Evolutionary conservation across 768 basidiomycete species (phyloP).

Genomic region (Mycena crocata): DNA sequence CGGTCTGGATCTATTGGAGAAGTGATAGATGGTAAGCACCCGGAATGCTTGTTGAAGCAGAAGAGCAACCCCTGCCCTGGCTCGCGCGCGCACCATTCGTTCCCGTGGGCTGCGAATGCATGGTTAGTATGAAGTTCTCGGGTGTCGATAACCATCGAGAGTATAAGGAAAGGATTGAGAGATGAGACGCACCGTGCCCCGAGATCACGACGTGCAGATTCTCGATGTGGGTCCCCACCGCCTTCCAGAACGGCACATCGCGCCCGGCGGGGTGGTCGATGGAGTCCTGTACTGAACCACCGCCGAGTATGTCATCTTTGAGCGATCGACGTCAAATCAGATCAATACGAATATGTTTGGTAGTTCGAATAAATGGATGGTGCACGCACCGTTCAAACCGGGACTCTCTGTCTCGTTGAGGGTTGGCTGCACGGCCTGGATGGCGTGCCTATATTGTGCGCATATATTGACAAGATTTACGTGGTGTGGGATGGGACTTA

Average conservation of each 20-base stretch:
- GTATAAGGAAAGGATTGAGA: neutral
- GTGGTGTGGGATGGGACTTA: no score
- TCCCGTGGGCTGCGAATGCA: constrained; percentile 69
- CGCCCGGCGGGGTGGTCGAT: constrained; percentile 35
- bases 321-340: no score
- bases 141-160: neutral
- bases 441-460: constrained; percentile 1
- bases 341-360: no score
- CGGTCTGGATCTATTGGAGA: neutral
- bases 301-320: constrained; percentile 3
- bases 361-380: no score
- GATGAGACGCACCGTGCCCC: constrained; percentile 66
- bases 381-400: neutral
- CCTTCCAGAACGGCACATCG: constrained; percentile 72
- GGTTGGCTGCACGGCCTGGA: constrained; percentile 1
- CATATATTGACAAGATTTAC: neutral
- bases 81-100: constrained; percentile 81
- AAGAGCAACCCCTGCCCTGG: constrained; percentile 67
- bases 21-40: constrained; percentile 49
- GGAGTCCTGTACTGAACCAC: constrained; percentile 11
- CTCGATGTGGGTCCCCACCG: constrained; percentile 63
- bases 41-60: constrained; percentile 84
- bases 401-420: neutral
- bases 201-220: constrained; percentile 77
- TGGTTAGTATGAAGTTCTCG: no score